Evolutionary conservation across 257 asterid genomes (phyloP), one percentile per base, ranked within the genome.

Genomic region (Primulina eburnea): DNA sequence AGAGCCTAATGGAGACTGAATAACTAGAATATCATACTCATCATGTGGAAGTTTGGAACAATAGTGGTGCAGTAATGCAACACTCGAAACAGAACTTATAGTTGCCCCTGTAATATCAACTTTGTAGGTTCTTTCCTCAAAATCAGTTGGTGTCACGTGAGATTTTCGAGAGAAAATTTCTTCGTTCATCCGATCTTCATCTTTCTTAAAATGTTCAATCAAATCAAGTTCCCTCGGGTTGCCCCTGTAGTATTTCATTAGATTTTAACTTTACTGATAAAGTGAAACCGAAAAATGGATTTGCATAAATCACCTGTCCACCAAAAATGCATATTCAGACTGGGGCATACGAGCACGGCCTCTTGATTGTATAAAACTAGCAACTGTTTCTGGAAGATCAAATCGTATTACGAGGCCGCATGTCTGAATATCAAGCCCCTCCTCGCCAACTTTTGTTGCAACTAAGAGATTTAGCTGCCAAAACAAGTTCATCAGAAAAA

Each of bases 401-500:
- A 90, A 91, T 62, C 99, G 91, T 77, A 94, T 85, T n/a, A 94
- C 99, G 33, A 94, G 96, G 87, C 97, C 89, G 79, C 99, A 94
- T 73, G 99, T 94, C 82, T 94, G 99, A 71, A 94, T 94, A 83
- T 94, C 97, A 75, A 94, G 97, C 68, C 99, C 99, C 80, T 94
- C 99, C 83, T 94, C 99, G 10, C 97, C 99, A 71, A 94, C 99
- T 82, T 94, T 94, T 73, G 99, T 94, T 50, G 99, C 99, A 79
- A 94, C 87, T 72, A 94, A 80, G 57, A 94, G 89, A 86, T 94
- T 94, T 55, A 91, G 85, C 99, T 93, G 92, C 79, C 79, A 82
- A 65, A 76, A 67, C 70, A 66, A 65, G 68, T 73, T 38, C 63
- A 69, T 69, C 63, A 68, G 10, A 43, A 71, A 57, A 72, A 65